These are phyloP conservation scores for Gossypium aridum DNA, from an alignment of 441 rosid genomes.

Conservation along the genomic window DNA sequence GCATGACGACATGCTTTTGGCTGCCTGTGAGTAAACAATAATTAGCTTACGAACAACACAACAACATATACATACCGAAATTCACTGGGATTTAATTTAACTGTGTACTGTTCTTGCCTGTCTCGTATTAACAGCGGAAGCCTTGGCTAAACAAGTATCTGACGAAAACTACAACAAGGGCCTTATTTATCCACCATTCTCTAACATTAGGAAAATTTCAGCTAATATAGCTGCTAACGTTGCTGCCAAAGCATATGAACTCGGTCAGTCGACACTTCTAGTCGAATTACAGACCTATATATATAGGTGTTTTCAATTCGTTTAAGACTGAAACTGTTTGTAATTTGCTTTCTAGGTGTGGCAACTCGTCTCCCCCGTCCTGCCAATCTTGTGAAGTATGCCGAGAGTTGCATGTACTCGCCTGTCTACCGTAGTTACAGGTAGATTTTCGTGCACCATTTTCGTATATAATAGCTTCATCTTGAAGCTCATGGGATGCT, in stretches of 20 bases:
- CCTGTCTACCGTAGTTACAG: constrained; percentile 53
- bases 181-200: constrained; percentile 55
- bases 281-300: background rate
- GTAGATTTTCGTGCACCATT: constrained; percentile 8
- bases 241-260: constrained; percentile 63
- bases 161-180: constrained; percentile 52
- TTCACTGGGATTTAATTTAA: background rate
- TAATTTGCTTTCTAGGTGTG: constrained; percentile 32
- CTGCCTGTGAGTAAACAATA: constrained; percentile 66
- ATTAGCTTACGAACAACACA: background rate
- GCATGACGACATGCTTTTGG: constrained; percentile 79
- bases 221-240: constrained; percentile 62
- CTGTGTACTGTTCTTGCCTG: background rate
- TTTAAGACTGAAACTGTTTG: background rate
- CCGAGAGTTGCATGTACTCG: constrained; percentile 68
- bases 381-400: constrained; percentile 43
- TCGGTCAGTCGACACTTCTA: constrained; percentile 28
- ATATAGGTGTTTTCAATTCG: background rate
- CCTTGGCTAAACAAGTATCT: constrained; percentile 54
- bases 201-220: constrained; percentile 52
- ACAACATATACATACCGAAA: background rate
- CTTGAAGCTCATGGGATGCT: background rate
- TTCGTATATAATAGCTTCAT: background rate
- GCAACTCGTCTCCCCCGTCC: constrained; percentile 64
- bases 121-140: constrained; percentile 38